Evolutionary conservation across 108 stramenopile species (phyloP).

Genomic region (Cylindrotheca fusiformis): DNA sequence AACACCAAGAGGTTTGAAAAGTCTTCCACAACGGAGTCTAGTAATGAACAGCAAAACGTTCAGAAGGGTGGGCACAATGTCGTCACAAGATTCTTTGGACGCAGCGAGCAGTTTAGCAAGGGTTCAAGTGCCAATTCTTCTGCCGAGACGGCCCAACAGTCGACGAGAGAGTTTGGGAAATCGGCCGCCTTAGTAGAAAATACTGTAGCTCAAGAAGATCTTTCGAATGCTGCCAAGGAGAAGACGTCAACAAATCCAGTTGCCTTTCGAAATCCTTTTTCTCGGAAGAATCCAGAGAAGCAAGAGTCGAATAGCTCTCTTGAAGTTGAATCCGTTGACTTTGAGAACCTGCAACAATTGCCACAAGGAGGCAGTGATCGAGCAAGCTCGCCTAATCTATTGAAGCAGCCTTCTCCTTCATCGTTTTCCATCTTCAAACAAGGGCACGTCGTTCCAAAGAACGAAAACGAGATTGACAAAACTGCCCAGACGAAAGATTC

Average conservation of each 20-base stretch:
- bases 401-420: too few species aligned
- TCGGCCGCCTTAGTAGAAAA: too few species aligned
- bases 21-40: background rate
- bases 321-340: slow-evolving; percentile 13
- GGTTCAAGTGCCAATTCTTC: too few species aligned
- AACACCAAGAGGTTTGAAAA: slow-evolving; percentile 30
- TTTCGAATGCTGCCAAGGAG: too few species aligned
- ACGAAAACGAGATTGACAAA: background rate
- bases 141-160: background rate
- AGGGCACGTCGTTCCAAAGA: background rate
- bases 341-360: too few species aligned
- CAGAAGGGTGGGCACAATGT: slow-evolving; percentile 7
- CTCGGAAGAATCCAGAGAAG: background rate
- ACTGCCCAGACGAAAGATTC: background rate
- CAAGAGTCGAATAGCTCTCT: slow-evolving; percentile 6
- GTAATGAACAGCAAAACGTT: background rate
- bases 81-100: slow-evolving; percentile 8
- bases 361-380: too few species aligned
- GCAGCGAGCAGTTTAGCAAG: background rate
- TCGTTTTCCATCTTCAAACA: too few species aligned
- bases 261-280: background rate
- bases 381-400: too few species aligned
- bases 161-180: background rate
- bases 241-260: too few species aligned
- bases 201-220: too few species aligned